Conservation (phyloP, 305 asterid species). For the Ajuga reptans region DNA sequence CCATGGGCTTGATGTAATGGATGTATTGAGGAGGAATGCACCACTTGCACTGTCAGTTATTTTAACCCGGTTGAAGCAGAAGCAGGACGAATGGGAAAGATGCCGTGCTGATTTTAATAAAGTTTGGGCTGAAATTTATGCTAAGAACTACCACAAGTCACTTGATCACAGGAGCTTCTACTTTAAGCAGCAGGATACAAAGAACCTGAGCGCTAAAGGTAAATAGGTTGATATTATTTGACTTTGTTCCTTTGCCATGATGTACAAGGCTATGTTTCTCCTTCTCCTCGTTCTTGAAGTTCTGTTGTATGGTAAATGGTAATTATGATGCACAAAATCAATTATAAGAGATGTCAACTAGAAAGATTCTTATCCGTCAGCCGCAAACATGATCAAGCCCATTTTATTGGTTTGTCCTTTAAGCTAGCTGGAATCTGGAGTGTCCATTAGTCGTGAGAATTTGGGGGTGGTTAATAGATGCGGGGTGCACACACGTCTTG, state of each 20-base stretch:
- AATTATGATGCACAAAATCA: conserved; percentile 2
- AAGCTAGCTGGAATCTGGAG: conserved; percentile 6
- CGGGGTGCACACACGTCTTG: background rate
- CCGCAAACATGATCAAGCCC: conserved; percentile 7
- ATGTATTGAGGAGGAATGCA: conserved; percentile 82
- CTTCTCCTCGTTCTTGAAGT: conserved; percentile 18
- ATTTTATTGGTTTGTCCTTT: background rate
- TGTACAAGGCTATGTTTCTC: conserved; percentile 21
- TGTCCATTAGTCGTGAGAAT: conserved; percentile 4
- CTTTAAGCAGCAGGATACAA: conserved; percentile 96
- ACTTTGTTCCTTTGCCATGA: conserved; percentile 19
- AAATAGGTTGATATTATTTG: conserved; percentile 29
- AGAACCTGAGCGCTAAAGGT: conserved; percentile 96
- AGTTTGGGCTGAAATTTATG: conserved; percentile 95
- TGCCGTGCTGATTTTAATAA: conserved; percentile 93
- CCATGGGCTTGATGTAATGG: conserved; percentile 98
- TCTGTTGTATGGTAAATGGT: conserved; percentile 12
- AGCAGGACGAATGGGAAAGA: conserved; percentile 93
- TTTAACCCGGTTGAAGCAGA: conserved; percentile 90
- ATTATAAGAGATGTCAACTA: conserved; percentile 4
- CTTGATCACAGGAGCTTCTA: conserved; percentile 98
- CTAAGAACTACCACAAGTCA: conserved; percentile 93
- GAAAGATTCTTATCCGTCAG: background rate
- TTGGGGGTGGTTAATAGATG: background rate
- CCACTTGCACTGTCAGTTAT: conserved; percentile 87